phyloP scores from a whole-genome alignment of 148 eudicot species.

The Vaccinium vitisidaea region DNA sequence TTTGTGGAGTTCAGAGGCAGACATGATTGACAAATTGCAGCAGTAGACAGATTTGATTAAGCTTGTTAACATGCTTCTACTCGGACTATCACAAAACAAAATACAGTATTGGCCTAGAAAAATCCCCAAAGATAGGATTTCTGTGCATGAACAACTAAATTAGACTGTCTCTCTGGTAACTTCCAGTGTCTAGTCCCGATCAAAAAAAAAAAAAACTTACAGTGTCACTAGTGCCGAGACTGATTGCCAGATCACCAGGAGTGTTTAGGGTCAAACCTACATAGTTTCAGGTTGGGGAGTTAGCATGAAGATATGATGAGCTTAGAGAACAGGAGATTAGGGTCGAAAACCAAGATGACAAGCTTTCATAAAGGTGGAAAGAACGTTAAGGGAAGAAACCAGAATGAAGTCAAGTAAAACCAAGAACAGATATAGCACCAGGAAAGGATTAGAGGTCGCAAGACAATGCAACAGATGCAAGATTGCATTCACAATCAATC shows the following conservation, averaged over 20 bases:
- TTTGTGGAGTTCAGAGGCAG: not conserved
- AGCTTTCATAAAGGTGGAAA: not conserved
- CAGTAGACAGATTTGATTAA: not conserved
- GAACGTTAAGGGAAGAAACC: not conserved
- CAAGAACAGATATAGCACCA: not conserved
- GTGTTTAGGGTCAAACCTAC: conserved; percentile 85
- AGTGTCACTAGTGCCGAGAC: conserved; percentile 98
- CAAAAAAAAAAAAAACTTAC: conserved; percentile 36
- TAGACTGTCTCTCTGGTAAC: conserved; percentile 23
- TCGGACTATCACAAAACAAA: not conserved
- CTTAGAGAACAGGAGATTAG: not conserved
- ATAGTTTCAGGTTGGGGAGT: conserved; percentile 1
- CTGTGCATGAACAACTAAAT: not conserved
- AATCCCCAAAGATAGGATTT: not conserved
- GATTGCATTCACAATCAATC: not conserved
- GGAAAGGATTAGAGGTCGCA: not conserved
- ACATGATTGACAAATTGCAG: not conserved
- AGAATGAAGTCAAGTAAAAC: not conserved
- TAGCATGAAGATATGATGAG: not conserved
- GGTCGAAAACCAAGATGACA: not conserved
- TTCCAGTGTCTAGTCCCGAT: conserved; percentile 93
- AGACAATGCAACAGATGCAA: conserved; percentile 3
- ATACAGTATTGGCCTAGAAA: not conserved
- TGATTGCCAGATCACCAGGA: conserved; percentile 91
- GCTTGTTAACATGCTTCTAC: conserved; percentile 1